Base-by-base conservation (phyloP, 306 rosid genomes). In the Neltuma alba region DNA sequence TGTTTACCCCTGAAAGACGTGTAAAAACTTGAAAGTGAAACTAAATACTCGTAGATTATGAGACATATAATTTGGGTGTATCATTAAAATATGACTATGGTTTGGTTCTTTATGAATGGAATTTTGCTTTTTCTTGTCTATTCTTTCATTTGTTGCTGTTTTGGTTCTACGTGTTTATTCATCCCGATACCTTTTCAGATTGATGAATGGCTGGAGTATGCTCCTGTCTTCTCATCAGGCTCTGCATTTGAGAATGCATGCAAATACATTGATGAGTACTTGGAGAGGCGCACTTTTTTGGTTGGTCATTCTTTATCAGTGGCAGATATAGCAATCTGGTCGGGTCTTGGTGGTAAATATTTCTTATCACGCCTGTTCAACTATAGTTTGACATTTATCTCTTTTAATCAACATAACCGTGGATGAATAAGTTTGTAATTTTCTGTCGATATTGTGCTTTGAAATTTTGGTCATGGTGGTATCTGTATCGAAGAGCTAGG, bases 281-380 rank as follows among this genome's bases (percentile, higher is more conserved):
- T 95, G 88, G 88, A 73, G 84, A 80, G 77, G 73, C 83, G 82
- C 18, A 89, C 94, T 30, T 86, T 92, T 85, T 75, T 93, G 34
- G 96, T 90, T 30, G 87, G 87, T 47, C 63, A 80, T 41, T 89
- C 81, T 44, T 80, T 95, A 38, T 91, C 97, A 30, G 87, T 95
- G 70, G 98, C 99, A 52, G 99, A 93, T 82, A 8, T 95, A 63
- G 94, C 92, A 70, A 84, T 95, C 79, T 95, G 98, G 98, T 88
- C 97, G 2, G 87, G 91, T 77, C 93, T 95, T 80, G 92, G 93
- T 75, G 98, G 99, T 95, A 88, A 75, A 68, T 15, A 2, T 64
- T 68, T 67, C 72, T 23, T 10, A 28, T 25, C 14, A 28, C 47
- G 38, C 33, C 71, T 67, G 54, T 70, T 82, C 52, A 47, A 33